A percentile compares a stretch with the other conserved stretches of the same genome.
phyloP scores from a whole-genome alignment of 306 rosid genomes.

The Vicia faba region DNA sequence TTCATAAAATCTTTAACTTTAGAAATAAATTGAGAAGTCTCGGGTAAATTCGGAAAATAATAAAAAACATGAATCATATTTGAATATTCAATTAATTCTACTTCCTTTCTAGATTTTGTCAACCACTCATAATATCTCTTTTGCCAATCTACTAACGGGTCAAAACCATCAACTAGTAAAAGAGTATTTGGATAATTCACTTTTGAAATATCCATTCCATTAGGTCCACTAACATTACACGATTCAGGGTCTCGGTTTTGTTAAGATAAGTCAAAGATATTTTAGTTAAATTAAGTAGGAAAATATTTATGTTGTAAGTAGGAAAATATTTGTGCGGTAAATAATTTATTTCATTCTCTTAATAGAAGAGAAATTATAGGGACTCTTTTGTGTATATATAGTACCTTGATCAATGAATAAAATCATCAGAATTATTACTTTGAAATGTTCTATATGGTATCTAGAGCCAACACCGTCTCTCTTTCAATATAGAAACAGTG shows the following conservation, averaged over 20 bases:
- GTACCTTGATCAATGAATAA: no score
- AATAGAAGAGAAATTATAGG: no score
- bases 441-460: no score
- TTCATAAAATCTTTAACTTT: constrained; percentile 52
- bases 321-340: no score
- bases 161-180: constrained; percentile 64
- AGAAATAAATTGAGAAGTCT: constrained; percentile 34
- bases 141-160: constrained; percentile 73
- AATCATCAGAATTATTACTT: no score
- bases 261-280: no score
- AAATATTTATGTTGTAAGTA: no score
- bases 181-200: constrained; percentile 61
- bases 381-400: no score
- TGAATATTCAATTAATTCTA: constrained; percentile 57
- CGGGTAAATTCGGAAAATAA: constrained; percentile 47
- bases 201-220: constrained; percentile 50
- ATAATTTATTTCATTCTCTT: no score
- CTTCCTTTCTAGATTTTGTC: constrained; percentile 54
- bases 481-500: no score
- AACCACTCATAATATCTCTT: constrained; percentile 62
- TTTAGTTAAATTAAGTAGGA: no score
- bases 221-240: constrained; percentile 62
- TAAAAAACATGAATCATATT: constrained; percentile 62
- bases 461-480: no score
- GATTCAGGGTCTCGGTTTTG: constrained; percentile 53